Evolutionary conservation across 371 early-diverging fungal genomes (phyloP).

Genomic region (Mortierella sp.): DNA sequence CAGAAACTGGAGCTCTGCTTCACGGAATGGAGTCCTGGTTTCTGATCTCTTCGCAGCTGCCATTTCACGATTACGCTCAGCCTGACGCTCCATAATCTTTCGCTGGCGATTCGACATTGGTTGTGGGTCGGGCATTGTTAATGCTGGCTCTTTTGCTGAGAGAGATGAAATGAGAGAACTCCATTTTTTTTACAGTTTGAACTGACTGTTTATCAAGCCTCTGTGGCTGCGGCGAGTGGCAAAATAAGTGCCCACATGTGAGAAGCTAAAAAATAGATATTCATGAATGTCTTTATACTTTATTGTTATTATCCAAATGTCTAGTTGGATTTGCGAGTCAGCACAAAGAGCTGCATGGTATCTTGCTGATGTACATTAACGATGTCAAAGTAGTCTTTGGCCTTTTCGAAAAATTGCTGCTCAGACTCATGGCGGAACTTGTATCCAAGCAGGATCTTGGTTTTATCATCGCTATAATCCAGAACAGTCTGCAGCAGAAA

Average conservation of each 20-base stretch:
- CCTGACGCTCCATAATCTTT: constrained; percentile 52
- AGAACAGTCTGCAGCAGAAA: constrained; percentile 43
- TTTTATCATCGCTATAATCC: constrained; percentile 50
- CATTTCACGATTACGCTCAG: constrained; percentile 41
- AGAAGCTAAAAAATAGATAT: not conserved
- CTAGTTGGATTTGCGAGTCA: constrained; percentile 36
- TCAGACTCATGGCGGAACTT: constrained; percentile 57
- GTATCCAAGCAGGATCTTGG: constrained; percentile 53
- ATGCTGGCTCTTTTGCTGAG: not conserved
- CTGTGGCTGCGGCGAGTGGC: constrained; percentile 3
- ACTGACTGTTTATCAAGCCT: not conserved
- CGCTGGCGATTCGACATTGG: constrained; percentile 55
- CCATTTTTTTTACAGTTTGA: not conserved
- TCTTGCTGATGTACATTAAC: constrained; percentile 52
- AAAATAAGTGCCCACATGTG: not conserved
- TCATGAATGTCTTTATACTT: no score
- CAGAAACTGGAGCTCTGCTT: constrained; percentile 80
- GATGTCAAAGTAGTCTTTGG: constrained; percentile 44
- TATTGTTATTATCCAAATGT: not conserved
- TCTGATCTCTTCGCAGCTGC: constrained; percentile 45
- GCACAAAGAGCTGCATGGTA: constrained; percentile 55
- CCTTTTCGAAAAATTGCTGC: constrained; percentile 49
- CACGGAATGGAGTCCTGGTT: constrained; percentile 83
- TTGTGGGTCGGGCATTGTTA: constrained; percentile 33
- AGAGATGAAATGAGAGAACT: not conserved